A percentile compares a stretch with the other conserved stretches of the same genome.
These are phyloP conservation scores for Kwoniella shandongensis DNA, from an alignment of 768 basidiomycete species.

Conservation along the genomic window DNA sequence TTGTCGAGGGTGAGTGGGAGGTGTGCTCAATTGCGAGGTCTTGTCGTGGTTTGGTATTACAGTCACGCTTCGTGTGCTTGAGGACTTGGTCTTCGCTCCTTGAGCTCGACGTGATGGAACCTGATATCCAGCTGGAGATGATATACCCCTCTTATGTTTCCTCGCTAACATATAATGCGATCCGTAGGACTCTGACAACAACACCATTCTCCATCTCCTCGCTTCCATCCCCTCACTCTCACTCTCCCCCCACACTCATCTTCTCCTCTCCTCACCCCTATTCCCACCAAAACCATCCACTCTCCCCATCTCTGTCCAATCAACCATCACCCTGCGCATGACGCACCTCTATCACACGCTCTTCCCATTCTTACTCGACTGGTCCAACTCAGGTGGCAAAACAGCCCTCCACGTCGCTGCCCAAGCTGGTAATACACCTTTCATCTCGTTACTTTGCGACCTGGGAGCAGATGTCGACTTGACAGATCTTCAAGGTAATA, in stretches of 20 bases:
- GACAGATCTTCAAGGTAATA: constrained; percentile 87
- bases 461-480: constrained; percentile 85
- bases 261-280: constrained; percentile 19
- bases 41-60: too few relatives aligned
- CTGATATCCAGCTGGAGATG: too few relatives aligned
- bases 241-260: constrained; percentile 23
- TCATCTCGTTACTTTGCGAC: constrained; percentile 72
- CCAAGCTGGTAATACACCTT: constrained; percentile 82
- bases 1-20: constrained; percentile 70
- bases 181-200: constrained; percentile 80
- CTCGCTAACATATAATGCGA: neutral
- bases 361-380: constrained; percentile 82
- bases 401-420: constrained; percentile 87
- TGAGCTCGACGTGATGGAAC: too few relatives aligned
- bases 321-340: constrained; percentile 72
- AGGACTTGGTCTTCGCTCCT: constrained; percentile 10
- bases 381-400: constrained; percentile 86
- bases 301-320: constrained; percentile 22
- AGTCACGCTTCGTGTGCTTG: constrained; percentile 1
- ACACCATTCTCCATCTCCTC: constrained; percentile 89
- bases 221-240: constrained; percentile 68
- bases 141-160: constrained; percentile 7
- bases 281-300: constrained; percentile 20
- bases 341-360: constrained; percentile 81
- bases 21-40: neutral